Evolutionary conservation across 352 stramenopile genomes (phyloP).

Genomic region (Phytophthora idaei): DNA sequence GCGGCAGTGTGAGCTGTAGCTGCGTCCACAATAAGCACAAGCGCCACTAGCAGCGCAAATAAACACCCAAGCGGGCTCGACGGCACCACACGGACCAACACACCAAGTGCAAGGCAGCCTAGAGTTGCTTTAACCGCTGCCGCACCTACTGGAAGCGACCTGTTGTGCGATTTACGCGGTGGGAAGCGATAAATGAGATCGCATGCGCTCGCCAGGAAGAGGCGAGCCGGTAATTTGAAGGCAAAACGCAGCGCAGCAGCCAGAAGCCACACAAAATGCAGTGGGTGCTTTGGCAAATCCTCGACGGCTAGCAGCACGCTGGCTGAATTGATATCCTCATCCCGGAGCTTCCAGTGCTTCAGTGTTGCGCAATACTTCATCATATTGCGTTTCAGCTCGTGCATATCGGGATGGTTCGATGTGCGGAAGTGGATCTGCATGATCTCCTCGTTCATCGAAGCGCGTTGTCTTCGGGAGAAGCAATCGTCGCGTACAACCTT

Average conservation of each 20-base stretch:
- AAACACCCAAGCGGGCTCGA: conserved; percentile 43
- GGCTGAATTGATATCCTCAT: conserved; percentile 76
- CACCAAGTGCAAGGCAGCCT: conserved; percentile 41
- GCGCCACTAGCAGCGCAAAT: conserved; percentile 23
- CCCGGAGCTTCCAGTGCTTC: conserved; percentile 63
- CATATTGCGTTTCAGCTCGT: conserved; percentile 73
- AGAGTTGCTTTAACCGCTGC: conserved; percentile 44
- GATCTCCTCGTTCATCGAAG: conserved; percentile 83
- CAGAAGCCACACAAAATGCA: conserved; percentile 55
- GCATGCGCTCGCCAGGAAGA: conserved; percentile 55
- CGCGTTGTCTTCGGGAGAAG: conserved; percentile 73
- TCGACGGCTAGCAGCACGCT: conserved; percentile 44
- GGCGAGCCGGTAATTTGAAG: conserved; percentile 42
- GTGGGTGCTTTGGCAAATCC: conserved; percentile 45
- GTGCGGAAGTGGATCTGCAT: conserved; percentile 82
- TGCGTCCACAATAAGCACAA: conserved; percentile 39
- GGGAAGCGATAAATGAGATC: conserved; percentile 63
- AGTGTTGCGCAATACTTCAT: conserved; percentile 60
- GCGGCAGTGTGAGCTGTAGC: conserved; percentile 43
- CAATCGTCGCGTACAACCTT: conserved; percentile 71
- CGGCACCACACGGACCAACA: conserved; percentile 42
- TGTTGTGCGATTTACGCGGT: conserved; percentile 35
- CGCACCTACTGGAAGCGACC: conserved; percentile 27
- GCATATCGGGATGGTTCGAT: conserved; percentile 72
- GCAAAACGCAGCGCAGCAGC: conserved; percentile 47